These are phyloP conservation scores for Apophysomyces sp. DNA, from an alignment of 371 early-diverging fungal genomes.

Conservation along the genomic window DNA sequence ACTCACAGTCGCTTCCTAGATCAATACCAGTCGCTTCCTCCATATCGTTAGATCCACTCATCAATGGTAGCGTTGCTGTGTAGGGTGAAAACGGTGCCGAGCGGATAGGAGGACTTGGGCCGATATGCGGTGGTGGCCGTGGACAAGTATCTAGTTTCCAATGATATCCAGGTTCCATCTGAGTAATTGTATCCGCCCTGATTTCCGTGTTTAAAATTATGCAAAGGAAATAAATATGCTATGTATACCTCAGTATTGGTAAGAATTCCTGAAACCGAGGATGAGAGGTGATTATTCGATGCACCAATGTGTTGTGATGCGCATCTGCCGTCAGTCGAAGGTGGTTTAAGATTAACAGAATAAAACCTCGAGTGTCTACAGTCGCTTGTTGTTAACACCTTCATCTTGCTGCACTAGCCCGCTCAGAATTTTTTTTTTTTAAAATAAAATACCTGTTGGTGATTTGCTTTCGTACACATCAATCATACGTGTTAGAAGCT, in stretches of 20 bases:
- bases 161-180: constrained; percentile 22
- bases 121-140: constrained; percentile 45
- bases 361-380: constrained; percentile 35
- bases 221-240: background rate
- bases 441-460: constrained; percentile 34
- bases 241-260: constrained; percentile 28
- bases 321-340: constrained; percentile 38
- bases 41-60: constrained; percentile 19
- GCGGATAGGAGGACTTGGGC: constrained; percentile 46
- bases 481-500: constrained; percentile 31
- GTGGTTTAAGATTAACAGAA: constrained; percentile 39
- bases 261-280: constrained; percentile 28
- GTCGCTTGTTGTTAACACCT: background rate
- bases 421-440: too few relatives aligned
- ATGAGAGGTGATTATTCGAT: constrained; percentile 21
- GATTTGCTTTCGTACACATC: constrained; percentile 29
- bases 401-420: background rate
- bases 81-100: constrained; percentile 35
- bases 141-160: constrained; percentile 44
- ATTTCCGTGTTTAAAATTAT: background rate
- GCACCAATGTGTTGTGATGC: constrained; percentile 18
- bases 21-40: constrained; percentile 33
- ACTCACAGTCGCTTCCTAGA: constrained; percentile 41
- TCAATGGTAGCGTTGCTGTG: constrained; percentile 31
- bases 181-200: constrained; percentile 35